Evolutionary conservation across 2,329 filamentous ascomycete species (phyloP).

Genomic region (Fusarium solani-melongenae): DNA sequence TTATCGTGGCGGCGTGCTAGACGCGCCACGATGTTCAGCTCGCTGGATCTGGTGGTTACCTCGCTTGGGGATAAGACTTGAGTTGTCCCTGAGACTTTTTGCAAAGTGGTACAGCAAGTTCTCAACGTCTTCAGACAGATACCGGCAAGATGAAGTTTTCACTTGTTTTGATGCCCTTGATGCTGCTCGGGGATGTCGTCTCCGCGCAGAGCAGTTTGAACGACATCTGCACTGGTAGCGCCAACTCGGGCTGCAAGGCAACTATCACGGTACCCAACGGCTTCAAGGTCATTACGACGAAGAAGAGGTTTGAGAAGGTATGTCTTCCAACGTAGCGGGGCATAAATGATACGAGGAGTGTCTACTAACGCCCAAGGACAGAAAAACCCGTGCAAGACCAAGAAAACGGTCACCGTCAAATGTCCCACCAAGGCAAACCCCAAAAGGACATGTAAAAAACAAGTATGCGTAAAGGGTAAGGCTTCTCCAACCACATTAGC

Average conservation of each 20-base stretch:
- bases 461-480: neutral
- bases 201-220: neutral
- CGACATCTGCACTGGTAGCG: neutral
- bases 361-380: neutral
- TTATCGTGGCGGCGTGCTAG: neutral
- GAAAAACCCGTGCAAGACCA: neutral
- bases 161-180: neutral
- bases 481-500: neutral
- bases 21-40: neutral
- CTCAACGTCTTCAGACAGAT: neutral
- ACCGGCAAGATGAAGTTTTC: neutral
- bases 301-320: neutral
- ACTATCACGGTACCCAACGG: neutral
- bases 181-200: neutral
- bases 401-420: neutral
- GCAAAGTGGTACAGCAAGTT: neutral
- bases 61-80: neutral
- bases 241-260: neutral
- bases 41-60: neutral
- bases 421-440: neutral
- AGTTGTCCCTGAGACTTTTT: neutral
- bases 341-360: too few relatives aligned
- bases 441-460: neutral
- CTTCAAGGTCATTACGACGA: neutral
- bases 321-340: neutral